phyloP scores from a whole-genome alignment of 306 rosid genomes.

The Psophocarpus tetragonolobus region DNA sequence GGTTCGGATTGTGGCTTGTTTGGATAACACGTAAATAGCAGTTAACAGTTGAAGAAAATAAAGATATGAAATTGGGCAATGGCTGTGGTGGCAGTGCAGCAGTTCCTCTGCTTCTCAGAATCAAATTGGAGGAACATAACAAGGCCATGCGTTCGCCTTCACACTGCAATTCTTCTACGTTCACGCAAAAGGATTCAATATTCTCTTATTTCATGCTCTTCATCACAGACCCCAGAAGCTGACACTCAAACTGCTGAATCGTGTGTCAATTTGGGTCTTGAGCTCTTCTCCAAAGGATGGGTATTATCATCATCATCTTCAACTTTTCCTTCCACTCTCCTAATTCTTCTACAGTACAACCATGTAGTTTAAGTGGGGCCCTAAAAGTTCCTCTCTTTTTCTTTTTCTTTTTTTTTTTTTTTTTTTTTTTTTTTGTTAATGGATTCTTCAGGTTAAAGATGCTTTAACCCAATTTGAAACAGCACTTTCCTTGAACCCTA shows the following conservation, averaged over 20 bases:
- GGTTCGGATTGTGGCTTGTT: constrained; percentile 25
- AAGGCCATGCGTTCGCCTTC: constrained; percentile 40
- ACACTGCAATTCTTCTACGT: constrained; percentile 23
- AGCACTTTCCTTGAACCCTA: constrained; percentile 81
- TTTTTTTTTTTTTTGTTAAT: neutral
- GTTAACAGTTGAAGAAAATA: neutral
- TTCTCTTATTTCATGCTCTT: constrained; percentile 47
- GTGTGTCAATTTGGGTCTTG: constrained; percentile 84
- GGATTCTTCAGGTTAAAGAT: constrained; percentile 82
- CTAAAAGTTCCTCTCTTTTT: neutral
- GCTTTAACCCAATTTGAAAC: constrained; percentile 86
- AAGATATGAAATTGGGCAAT: constrained; percentile 40
- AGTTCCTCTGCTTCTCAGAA: constrained; percentile 53
- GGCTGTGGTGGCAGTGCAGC: constrained; percentile 69
- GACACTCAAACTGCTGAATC: constrained; percentile 71
- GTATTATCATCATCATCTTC: constrained; percentile 43
- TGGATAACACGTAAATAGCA: constrained; percentile 33
- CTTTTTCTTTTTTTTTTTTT: neutral
- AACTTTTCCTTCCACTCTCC: neutral
- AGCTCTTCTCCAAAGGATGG: constrained; percentile 93
- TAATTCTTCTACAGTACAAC: neutral
- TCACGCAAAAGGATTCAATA: constrained; percentile 35
- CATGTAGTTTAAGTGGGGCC: neutral
- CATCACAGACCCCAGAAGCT: constrained; percentile 73
- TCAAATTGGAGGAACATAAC: constrained; percentile 34